phyloP scores from a whole-genome alignment of 768 basidiomycete genomes.

The Daedaleopsis sinensis region DNA sequence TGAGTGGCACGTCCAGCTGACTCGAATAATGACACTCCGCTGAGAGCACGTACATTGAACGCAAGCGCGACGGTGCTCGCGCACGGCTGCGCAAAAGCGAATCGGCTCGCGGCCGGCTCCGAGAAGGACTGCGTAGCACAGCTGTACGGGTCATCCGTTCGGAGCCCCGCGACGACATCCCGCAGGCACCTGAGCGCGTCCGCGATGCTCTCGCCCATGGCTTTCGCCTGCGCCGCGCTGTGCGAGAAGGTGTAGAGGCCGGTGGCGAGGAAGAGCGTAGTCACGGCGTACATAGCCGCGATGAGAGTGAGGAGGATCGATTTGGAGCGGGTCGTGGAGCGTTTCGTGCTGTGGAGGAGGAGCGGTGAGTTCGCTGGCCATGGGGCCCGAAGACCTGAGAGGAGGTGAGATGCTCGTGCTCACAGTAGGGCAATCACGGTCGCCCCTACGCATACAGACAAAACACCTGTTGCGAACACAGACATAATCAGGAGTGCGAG shows the following conservation, averaged over 20 bases:
- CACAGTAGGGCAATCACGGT: not conserved
- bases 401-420: not conserved
- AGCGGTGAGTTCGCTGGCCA: not conserved
- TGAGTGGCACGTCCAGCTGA: not conserved
- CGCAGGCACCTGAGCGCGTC: not conserved
- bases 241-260: not conserved
- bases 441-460: not conserved
- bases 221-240: not conserved
- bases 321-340: not conserved
- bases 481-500: not conserved
- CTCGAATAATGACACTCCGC: not conserved
- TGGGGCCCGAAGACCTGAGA: too few relatives aligned
- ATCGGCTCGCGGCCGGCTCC: not conserved
- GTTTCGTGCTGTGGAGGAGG: not conserved
- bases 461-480: not conserved
- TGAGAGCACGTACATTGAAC: not conserved
- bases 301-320: not conserved
- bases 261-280: not conserved
- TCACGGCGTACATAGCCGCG: not conserved
- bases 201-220: not conserved
- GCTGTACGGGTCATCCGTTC: not conserved
- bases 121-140: not conserved
- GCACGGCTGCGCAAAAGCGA: not conserved
- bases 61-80: not conserved
- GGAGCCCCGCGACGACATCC: not conserved